Evolutionary conservation across 2,329 filamentous ascomycete genomes (phyloP).

Genomic region (Capronia coronata): DNA sequence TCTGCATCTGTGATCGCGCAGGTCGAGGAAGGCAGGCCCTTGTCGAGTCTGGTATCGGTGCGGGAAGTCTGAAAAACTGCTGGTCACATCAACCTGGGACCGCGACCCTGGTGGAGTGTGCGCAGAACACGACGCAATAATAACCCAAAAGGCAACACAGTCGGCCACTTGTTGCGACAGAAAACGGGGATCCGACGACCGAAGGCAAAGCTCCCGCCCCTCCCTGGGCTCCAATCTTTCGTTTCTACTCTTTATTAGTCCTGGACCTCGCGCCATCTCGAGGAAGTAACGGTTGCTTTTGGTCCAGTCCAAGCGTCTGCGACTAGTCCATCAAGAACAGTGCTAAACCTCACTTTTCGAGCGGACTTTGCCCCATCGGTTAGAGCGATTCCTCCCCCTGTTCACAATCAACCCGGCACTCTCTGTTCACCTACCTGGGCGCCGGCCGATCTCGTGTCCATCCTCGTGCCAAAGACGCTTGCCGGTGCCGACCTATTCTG

Average conservation of each 20-base stretch:
- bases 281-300: conserved; percentile 20
- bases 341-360: conserved; percentile 22
- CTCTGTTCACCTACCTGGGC: conserved; percentile 17
- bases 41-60: conserved; percentile 11
- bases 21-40: conserved; percentile 13
- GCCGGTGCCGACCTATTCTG: conserved; percentile 18
- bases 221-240: neutral
- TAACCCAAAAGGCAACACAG: conserved; percentile 8
- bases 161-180: conserved; percentile 16
- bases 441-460: conserved; percentile 24
- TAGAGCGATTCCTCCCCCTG: conserved; percentile 22
- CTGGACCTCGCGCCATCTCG: conserved; percentile 20
- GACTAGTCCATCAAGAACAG: conserved; percentile 17
- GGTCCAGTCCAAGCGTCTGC: conserved; percentile 17
- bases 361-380: conserved; percentile 19
- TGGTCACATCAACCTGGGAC: conserved; percentile 14
- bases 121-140: conserved; percentile 5
- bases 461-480: conserved; percentile 21
- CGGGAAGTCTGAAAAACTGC: conserved; percentile 4
- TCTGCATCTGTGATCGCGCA: conserved; percentile 19
- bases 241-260: conserved; percentile 22
- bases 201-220: conserved; percentile 13
- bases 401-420: conserved; percentile 20
- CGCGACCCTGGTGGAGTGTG: conserved; percentile 3
- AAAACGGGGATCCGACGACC: conserved; percentile 11